These are phyloP conservation scores for Coemansia sp. DNA, from an alignment of 192 early-diverging fungal species.

Conservation along the genomic window DNA sequence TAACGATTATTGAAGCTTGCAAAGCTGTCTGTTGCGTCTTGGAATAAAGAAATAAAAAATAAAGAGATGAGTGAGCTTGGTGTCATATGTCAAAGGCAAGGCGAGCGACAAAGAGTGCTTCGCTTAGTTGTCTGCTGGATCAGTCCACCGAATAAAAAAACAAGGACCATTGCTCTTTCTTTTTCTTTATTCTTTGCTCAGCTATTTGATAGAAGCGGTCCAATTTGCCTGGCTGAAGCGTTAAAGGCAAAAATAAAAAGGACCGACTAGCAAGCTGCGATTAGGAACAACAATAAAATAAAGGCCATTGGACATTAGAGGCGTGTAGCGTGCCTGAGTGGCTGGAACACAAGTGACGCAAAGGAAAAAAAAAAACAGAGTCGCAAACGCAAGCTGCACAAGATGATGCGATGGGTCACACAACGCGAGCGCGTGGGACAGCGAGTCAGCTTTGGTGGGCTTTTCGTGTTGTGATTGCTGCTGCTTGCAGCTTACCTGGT, in stretches of 20 bases:
- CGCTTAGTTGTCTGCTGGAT: not conserved
- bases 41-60: not conserved
- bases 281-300: not conserved
- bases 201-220: no score
- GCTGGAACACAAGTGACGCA: constrained; percentile 2
- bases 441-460: constrained; percentile 22
- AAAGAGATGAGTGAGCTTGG: not conserved
- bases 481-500: constrained; percentile 12
- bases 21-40: not conserved
- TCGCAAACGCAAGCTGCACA: constrained; percentile 11
- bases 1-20: not conserved
- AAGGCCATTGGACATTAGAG: not conserved
- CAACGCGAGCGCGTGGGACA: constrained; percentile 21
- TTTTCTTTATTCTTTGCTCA: not conserved
- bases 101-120: not conserved
- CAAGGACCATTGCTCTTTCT: not conserved
- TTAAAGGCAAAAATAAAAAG: not conserved
- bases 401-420: constrained; percentile 8
- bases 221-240: no score
- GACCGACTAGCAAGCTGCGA: not conserved
- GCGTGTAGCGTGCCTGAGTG: not conserved
- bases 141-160: not conserved
- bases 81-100: not conserved
- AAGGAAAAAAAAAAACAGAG: not conserved
- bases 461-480: constrained; percentile 39